phyloP scores from a whole-genome alignment of 305 asterid genomes.

The Solanum aculeatissimum region DNA sequence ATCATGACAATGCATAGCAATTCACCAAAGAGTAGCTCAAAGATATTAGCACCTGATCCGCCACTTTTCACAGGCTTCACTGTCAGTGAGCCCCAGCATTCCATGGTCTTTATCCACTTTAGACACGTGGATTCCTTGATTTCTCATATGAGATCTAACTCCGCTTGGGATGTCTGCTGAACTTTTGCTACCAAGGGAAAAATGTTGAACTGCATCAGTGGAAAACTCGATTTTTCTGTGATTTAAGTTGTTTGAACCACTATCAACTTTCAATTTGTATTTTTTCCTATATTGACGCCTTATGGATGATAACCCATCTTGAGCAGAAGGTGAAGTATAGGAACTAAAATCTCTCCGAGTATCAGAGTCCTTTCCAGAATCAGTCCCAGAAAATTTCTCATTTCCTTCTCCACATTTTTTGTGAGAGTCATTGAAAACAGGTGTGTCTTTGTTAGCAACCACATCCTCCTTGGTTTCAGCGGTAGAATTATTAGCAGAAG shows the following conservation, averaged over 20 bases:
- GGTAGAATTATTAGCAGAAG: constrained; percentile 11
- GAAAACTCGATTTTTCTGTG: constrained; percentile 12
- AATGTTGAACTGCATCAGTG: constrained; percentile 4
- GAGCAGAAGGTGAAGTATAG: constrained; percentile 22
- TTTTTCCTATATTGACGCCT: constrained; percentile 65
- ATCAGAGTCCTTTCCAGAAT: constrained; percentile 17
- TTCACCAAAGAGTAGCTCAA: not conserved
- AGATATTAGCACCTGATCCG: constrained; percentile 54
- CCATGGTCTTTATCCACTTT: constrained; percentile 24
- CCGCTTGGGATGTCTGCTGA: constrained; percentile 9
- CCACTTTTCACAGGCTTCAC: constrained; percentile 67
- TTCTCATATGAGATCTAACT: not conserved
- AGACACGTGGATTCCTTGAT: not conserved
- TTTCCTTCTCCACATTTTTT: constrained; percentile 10
- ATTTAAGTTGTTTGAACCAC: constrained; percentile 20
- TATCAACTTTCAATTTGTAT: constrained; percentile 53
- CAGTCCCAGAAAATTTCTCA: constrained; percentile 12
- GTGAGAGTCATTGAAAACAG: not conserved
- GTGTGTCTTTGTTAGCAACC: constrained; percentile 1
- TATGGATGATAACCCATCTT: constrained; percentile 57
- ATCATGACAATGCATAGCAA: not conserved
- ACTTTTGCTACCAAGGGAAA: constrained; percentile 6
- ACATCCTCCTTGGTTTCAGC: constrained; percentile 19
- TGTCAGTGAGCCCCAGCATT: constrained; percentile 22
- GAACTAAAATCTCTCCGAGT: constrained; percentile 19